These are phyloP conservation scores for Aphanoascus verrucosus DNA, from an alignment of 2,329 filamentous ascomycete genomes.

Conservation along the genomic window DNA sequence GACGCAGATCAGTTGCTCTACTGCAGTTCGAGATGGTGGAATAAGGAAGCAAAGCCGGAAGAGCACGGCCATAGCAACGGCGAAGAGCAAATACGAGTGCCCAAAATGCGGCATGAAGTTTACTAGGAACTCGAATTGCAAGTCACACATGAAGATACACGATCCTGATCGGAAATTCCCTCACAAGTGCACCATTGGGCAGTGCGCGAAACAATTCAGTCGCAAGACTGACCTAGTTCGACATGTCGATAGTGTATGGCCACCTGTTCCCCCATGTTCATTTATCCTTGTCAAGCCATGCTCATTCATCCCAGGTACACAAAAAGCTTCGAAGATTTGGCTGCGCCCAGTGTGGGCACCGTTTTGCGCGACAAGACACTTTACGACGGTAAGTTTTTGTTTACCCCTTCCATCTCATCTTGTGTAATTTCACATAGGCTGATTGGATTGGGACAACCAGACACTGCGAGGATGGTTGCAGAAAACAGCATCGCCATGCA, in stretches of 20 bases:
- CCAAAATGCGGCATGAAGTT: slow-evolving; percentile 67
- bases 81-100: slow-evolving; percentile 62
- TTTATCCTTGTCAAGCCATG: not conserved
- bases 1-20: not conserved
- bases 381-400: slow-evolving; percentile 53
- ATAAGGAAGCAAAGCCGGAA: slow-evolving; percentile 11
- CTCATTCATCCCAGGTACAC: slow-evolving; percentile 47
- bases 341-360: slow-evolving; percentile 59
- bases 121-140: slow-evolving; percentile 75
- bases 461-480: slow-evolving; percentile 18
- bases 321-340: slow-evolving; percentile 58
- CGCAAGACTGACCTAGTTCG: slow-evolving; percentile 66
- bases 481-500: slow-evolving; percentile 12
- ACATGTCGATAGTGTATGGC: slow-evolving; percentile 44
- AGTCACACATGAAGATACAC: slow-evolving; percentile 76
- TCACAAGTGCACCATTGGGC: slow-evolving; percentile 53
- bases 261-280: slow-evolving; percentile 22
- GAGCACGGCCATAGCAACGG: slow-evolving; percentile 13
- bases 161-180: slow-evolving; percentile 61
- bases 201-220: slow-evolving; percentile 66
- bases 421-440: not conserved
- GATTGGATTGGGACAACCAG: slow-evolving; percentile 4
- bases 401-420: not conserved
- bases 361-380: slow-evolving; percentile 73
- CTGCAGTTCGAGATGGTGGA: not conserved